Evolutionary conservation across 805 yeast genomes (phyloP).

Genomic region (Suhomyces sp.): DNA sequence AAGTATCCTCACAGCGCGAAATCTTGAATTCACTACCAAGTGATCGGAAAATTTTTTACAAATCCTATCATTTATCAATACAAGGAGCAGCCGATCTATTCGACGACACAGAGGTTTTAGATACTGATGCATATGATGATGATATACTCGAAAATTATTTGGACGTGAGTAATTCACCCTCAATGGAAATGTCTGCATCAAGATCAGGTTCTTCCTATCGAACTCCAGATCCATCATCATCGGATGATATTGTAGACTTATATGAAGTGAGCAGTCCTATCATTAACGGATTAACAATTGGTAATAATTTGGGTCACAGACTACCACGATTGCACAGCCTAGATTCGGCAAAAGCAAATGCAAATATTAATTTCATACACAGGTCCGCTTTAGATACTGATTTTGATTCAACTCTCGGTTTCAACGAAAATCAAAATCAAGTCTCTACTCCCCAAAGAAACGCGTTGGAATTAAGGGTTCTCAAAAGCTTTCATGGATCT

Average conservation of each 20-base stretch:
- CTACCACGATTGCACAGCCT: conserved; percentile 5
- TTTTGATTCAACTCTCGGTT: conserved; percentile 8
- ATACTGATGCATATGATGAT: conserved; percentile 15
- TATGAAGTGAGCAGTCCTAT: conserved; percentile 32
- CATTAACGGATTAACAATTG: conserved; percentile 35
- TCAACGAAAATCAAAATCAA: not conserved
- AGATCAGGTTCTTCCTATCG: conserved; percentile 3
- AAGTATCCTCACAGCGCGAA: not conserved
- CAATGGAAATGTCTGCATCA: conserved; percentile 9
- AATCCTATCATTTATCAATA: conserved; percentile 30
- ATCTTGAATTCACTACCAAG: not conserved
- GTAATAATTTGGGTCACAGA: conserved; percentile 25
- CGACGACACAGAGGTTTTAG: not conserved
- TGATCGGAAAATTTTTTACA: conserved; percentile 14
- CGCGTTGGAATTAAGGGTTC: conserved; percentile 10
- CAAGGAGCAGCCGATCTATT: conserved; percentile 17
- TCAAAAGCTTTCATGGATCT: conserved; percentile 23
- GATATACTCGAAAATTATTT: conserved; percentile 40
- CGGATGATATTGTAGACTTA: conserved; percentile 16
- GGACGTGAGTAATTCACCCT: conserved; percentile 23
- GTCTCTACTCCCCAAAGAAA: not conserved
- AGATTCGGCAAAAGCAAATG: conserved; percentile 1
- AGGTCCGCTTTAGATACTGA: conserved; percentile 7
- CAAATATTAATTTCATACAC: conserved; percentile 17
- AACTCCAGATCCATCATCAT: conserved; percentile 7